Evolutionary conservation across 2,329 filamentous ascomycete genomes (phyloP).

Genomic region (Corniculantispora saksenae): DNA sequence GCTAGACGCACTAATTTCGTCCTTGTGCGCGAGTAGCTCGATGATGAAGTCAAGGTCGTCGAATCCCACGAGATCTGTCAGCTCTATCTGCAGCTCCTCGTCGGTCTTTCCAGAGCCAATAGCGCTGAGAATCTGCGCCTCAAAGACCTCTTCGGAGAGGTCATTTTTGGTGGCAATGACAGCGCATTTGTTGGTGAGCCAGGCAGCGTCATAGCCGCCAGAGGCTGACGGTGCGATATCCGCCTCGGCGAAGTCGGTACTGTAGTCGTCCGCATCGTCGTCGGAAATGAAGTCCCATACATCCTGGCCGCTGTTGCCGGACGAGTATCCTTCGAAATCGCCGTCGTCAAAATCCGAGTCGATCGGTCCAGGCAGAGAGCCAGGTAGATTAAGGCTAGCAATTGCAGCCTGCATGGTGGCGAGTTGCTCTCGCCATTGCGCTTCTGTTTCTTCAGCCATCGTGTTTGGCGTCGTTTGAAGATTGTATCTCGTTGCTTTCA

Average conservation of each 20-base stretch:
- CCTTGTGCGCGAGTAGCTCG: constrained; percentile 78
- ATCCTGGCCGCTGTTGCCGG: constrained; percentile 70
- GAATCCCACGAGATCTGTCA: constrained; percentile 89
- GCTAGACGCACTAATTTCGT: constrained; percentile 60
- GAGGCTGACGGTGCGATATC: constrained; percentile 31
- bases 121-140: constrained; percentile 75
- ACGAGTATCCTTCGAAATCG: constrained; percentile 57
- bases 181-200: constrained; percentile 71
- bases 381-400: constrained; percentile 64
- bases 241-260: constrained; percentile 63
- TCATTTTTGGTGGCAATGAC: constrained; percentile 67
- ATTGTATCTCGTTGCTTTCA: background rate
- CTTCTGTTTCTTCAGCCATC: constrained; percentile 40
- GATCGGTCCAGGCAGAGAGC: constrained; percentile 40
- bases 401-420: constrained; percentile 84
- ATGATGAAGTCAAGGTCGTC: constrained; percentile 92
- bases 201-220: constrained; percentile 57
- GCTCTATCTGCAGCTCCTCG: constrained; percentile 85
- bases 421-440: constrained; percentile 83
- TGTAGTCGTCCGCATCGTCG: constrained; percentile 64
- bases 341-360: constrained; percentile 61
- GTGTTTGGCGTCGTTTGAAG: background rate
- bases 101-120: constrained; percentile 69
- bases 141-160: constrained; percentile 68
- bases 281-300: constrained; percentile 92